These are phyloP conservation scores for Ogataea hybrid DNA, from an alignment of 1,139 yeast genomes.

Conservation along the genomic window DNA sequence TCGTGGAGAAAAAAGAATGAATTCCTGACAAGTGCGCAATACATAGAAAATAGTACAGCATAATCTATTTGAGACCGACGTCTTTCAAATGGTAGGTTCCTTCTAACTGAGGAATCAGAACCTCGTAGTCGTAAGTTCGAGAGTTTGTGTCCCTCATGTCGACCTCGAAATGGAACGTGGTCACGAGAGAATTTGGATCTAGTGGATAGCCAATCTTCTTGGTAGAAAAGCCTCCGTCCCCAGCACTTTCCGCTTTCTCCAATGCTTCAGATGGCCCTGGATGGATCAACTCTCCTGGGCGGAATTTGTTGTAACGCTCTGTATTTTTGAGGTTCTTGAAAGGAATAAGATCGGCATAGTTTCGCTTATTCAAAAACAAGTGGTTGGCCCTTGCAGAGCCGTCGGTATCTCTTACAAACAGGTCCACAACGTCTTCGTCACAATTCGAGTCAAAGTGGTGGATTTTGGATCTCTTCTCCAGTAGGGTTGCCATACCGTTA, in stretches of 20 bases:
- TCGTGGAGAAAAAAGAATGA: constrained; percentile 36
- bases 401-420: constrained; percentile 63
- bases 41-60: constrained; percentile 7
- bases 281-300: constrained; percentile 21
- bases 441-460: constrained; percentile 65
- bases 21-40: constrained; percentile 5
- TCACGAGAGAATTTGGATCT: constrained; percentile 56
- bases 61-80: constrained; percentile 2
- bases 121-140: constrained; percentile 61
- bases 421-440: constrained; percentile 77
- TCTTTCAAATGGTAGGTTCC: constrained; percentile 38
- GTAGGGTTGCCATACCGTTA: constrained; percentile 70
- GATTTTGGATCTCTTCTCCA: constrained; percentile 58
- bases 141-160: constrained; percentile 52
- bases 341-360: constrained; percentile 61
- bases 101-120: constrained; percentile 62
- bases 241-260: constrained; percentile 8
- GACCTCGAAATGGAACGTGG: constrained; percentile 71
- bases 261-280: constrained; percentile 24
- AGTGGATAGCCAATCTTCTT: constrained; percentile 47
- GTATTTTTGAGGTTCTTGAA: constrained; percentile 33
- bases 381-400: constrained; percentile 53
- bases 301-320: constrained; percentile 15
- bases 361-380: constrained; percentile 73
- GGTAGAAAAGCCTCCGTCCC: constrained; percentile 5